Percentiles rank a stretch among this genome's conserved stretches.
Conservation (phyloP, 768 basidiomycete genomes). For the Tulasnella sp. region DNA sequence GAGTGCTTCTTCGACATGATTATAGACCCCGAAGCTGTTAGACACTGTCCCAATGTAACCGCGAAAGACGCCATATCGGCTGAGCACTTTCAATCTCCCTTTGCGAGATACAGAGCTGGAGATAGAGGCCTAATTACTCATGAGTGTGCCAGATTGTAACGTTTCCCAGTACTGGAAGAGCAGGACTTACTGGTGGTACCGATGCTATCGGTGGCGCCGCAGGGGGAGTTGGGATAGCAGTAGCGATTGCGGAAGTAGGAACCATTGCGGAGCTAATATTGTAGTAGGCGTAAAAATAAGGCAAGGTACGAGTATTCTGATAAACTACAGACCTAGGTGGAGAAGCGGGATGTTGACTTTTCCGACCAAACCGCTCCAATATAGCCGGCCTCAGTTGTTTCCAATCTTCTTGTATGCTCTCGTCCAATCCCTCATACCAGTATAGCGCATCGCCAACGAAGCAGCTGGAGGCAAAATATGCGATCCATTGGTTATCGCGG, state of each 20-base stretch:
- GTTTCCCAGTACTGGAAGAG: background rate
- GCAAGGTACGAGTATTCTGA: background rate
- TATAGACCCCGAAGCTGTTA: background rate
- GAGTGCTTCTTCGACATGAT: background rate
- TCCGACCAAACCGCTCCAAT: background rate
- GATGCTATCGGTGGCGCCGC: background rate
- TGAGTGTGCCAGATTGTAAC: too few relatives aligned
- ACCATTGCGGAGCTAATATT: background rate
- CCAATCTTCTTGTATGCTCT: background rate
- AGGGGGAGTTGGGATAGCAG: background rate
- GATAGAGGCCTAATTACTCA: too few relatives aligned
- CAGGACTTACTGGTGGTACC: background rate
- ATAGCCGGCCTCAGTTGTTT: background rate
- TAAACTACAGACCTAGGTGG: background rate
- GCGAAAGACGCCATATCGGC: background rate
- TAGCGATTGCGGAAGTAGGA: background rate
- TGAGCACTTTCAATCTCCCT: background rate
- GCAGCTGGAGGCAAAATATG: slow-evolving; percentile 4
- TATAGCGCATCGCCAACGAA: background rate
- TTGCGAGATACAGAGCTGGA: background rate
- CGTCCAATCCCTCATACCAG: slow-evolving; percentile 1
- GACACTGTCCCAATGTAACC: background rate
- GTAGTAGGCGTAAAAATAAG: background rate
- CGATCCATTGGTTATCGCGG: slow-evolving; percentile 17
- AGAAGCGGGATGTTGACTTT: background rate